Evolutionary conservation across 441 rosid species (phyloP), one percentile per base, ranked within the genome.

Genomic region (Croton setiger): DNA sequence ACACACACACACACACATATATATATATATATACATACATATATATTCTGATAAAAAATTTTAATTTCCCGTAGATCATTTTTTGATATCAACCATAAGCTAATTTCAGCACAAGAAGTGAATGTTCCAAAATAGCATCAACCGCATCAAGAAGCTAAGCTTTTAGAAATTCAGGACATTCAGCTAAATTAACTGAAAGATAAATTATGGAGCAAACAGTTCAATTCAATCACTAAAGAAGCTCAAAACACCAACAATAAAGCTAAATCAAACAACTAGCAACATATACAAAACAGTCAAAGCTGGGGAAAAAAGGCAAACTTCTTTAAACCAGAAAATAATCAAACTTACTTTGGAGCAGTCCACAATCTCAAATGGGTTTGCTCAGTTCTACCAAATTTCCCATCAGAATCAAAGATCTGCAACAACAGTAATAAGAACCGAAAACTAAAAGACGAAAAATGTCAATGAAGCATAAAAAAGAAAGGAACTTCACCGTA

Each of bases 401-500:
- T 75, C 62, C 49, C 59, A 74, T 61, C 69, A n/a, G 74, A 76
- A 63, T 70, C 74, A 72, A 79, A 72, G 74, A 86, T 78, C 89
- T 84, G 80, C 70, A 55, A 37, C 64, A 69, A 65, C 45, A 27
- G 51, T 70, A 20, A 3, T 66, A 56, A 76, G 37, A 1, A 47
- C 4, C 53, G 15, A 51, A 1, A 68, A 52, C 13, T 14, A 23
- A 45, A 15, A 20, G 5, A 44, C 17, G 43, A 55, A 4, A 55
- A 17, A 27, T 55, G 7, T 13, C 1, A 10, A 11, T 12, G 35
- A 54, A 51, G 47, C n/a, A 47, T 4, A 41, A 48, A 58, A 36
- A 3, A 36, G 44, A 35, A 48, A 61, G 17, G 17, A 51, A 64
- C 47, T 18, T 63, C 65, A 75, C 73, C 3, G 27, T 58, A 10